phyloP scores from a whole-genome alignment of 148 eudicot genomes.

The Fallopia convolvulus region DNA sequence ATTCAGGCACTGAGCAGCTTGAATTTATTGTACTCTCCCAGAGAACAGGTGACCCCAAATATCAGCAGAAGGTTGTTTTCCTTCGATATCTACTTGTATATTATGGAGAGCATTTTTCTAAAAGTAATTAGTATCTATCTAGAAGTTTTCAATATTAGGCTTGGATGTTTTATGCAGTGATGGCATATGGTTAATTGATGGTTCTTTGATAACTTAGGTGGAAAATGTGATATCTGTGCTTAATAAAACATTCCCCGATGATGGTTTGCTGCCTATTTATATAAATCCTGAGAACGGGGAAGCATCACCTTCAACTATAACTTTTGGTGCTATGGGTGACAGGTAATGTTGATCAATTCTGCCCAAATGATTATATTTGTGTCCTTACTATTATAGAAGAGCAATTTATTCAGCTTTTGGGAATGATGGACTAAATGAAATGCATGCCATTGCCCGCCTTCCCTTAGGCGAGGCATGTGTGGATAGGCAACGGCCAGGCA shows the following conservation, averaged over 20 bases:
- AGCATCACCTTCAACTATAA: slow-evolving; percentile 58
- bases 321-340: slow-evolving; percentile 99
- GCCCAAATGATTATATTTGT: background rate
- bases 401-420: background rate
- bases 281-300: slow-evolving; percentile 65
- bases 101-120: background rate
- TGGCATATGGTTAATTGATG: background rate
- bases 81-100: background rate
- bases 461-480: too few species aligned
- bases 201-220: slow-evolving; percentile 37
- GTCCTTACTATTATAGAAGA: background rate
- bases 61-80: slow-evolving; percentile 74
- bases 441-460: background rate
- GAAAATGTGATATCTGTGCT: slow-evolving; percentile 75
- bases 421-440: background rate
- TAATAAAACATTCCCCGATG: slow-evolving; percentile 78
- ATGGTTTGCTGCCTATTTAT: slow-evolving; percentile 92
- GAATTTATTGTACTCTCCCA: slow-evolving; percentile 98
- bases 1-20: slow-evolving; percentile 98
- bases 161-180: background rate
- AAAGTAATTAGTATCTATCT: background rate
- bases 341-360: slow-evolving; percentile 36
- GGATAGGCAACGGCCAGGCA: too few species aligned
- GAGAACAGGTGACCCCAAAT: slow-evolving; percentile 90
- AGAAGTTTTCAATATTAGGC: background rate